phyloP scores from a whole-genome alignment of 345 rosid genomes.

The Brassica napus region DNA sequence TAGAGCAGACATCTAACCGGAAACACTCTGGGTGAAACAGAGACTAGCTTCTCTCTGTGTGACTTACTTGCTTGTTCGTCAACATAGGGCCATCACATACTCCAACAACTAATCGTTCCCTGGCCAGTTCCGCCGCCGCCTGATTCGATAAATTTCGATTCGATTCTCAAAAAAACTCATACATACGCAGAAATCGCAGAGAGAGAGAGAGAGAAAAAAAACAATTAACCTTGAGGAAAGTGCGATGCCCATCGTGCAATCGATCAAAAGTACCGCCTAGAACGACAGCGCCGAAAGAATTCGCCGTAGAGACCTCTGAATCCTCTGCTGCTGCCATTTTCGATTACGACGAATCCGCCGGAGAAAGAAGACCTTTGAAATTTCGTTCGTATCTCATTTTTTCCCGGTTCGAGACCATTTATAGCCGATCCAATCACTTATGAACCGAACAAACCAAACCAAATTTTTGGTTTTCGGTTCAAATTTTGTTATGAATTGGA shows the following conservation, averaged over 20 bases:
- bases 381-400: neutral
- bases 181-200: neutral
- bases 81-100: conserved; percentile 92
- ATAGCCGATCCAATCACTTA: too few relatives aligned
- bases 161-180: neutral
- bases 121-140: conserved; percentile 73
- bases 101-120: conserved; percentile 68
- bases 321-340: conserved; percentile 40
- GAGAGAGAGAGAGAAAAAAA: neutral
- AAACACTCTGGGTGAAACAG: too few relatives aligned
- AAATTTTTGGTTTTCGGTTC: too few relatives aligned
- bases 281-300: conserved; percentile 65
- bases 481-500: too few relatives aligned
- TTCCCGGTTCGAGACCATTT: neutral
- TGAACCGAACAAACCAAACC: too few relatives aligned
- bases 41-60: neutral
- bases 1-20: neutral
- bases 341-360: neutral
- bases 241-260: conserved; percentile 86
- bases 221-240: conserved; percentile 68
- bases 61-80: conserved; percentile 60
- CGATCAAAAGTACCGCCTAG: conserved; percentile 95
- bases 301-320: conserved; percentile 45
- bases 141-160: conserved; percentile 18
- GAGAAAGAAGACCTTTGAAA: neutral